Base-by-base conservation (phyloP, 2,329 filamentous ascomycete genomes). In the Pyrenophora seminiperda region DNA sequence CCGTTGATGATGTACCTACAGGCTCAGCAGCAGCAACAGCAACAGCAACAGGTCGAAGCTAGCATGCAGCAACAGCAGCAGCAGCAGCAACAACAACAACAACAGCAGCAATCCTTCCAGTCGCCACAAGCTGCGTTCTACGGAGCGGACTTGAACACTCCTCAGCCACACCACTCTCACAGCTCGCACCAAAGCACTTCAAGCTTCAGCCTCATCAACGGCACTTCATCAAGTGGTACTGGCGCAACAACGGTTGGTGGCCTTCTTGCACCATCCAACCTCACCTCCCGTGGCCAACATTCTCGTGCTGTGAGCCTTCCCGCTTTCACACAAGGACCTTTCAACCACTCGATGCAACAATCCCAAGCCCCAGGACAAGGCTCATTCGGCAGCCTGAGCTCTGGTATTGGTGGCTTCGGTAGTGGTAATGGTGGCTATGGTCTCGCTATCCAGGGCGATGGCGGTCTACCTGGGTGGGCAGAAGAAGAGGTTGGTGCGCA, bases 1-100 rank as follows among this genome's bases (percentile, higher is more conserved):
- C 93, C 93, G 0, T 75, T 97, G 72, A 96, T 92, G 18, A 86
- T 97, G 84, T 97, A 97, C 71, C 82, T 97, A 51, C 93, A 87
- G 74, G 91, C 95, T 68, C 71, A 74, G 49, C 74, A 77, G 48
- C 73, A 72, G 45, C 54, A 57, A 22, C 70, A 76, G 37, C 73
- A 78, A 50, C 75, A 78, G 32, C 73, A 76, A 4, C 75, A 75
- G 55, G 71, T 68, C 6, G 71, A 74, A 33, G 72, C 67, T 14
- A 73, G 64, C 40, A 51, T 65, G 32, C 67, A 71, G 36, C 68
- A 70, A 9, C 62, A 68, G 24, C 62, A 70, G 39, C 47, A 44
- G 14, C 54, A 67, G 14, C 61, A 65, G 17, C 55, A 66, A 30
- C 62, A 67, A 18, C 65, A 66, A 30, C 62, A 68, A 11, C 58